Evolutionary conservation across 2,329 filamentous ascomycete species (phyloP).

Genomic region (Allantophomopsis lycopodina): DNA sequence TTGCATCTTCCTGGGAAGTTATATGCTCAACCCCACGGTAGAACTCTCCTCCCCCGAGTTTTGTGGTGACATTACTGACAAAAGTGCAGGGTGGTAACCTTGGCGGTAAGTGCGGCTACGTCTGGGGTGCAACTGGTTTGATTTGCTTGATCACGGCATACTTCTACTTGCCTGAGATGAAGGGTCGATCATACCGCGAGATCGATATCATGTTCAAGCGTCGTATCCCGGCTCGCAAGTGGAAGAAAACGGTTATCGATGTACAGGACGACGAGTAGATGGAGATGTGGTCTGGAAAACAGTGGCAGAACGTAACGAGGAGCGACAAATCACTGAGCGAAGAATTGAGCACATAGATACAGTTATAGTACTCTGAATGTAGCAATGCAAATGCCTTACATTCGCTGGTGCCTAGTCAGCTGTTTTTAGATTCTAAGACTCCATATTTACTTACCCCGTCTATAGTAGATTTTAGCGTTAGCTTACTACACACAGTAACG

Average conservation of each 20-base stretch:
- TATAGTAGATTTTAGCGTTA: too few relatives aligned
- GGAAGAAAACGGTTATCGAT: constrained; percentile 24
- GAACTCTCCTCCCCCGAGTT: constrained; percentile 6
- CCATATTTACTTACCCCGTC: too few relatives aligned
- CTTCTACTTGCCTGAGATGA: constrained; percentile 43
- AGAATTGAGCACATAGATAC: background rate
- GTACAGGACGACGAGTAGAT: constrained; percentile 47
- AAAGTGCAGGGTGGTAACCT: constrained; percentile 24
- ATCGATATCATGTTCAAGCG: constrained; percentile 32
- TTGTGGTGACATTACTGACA: constrained; percentile 8
- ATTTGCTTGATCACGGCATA: constrained; percentile 33
- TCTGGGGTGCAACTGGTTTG: constrained; percentile 43
- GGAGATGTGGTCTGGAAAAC: constrained; percentile 23
- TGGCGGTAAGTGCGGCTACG: constrained; percentile 41
- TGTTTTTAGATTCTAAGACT: too few relatives aligned
- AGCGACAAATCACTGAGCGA: background rate
- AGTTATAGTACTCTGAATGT: background rate
- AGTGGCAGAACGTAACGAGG: constrained; percentile 2
- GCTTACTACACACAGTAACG: too few relatives aligned
- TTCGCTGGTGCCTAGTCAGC: too few relatives aligned
- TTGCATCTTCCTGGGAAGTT: constrained; percentile 47
- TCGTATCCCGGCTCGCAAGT: constrained; percentile 18
- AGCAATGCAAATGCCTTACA: too few relatives aligned
- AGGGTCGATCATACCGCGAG: constrained; percentile 36
- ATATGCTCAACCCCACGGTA: constrained; percentile 43